Conservation (phyloP, 768 basidiomycete genomes). For the Suillus subaureus region DNA sequence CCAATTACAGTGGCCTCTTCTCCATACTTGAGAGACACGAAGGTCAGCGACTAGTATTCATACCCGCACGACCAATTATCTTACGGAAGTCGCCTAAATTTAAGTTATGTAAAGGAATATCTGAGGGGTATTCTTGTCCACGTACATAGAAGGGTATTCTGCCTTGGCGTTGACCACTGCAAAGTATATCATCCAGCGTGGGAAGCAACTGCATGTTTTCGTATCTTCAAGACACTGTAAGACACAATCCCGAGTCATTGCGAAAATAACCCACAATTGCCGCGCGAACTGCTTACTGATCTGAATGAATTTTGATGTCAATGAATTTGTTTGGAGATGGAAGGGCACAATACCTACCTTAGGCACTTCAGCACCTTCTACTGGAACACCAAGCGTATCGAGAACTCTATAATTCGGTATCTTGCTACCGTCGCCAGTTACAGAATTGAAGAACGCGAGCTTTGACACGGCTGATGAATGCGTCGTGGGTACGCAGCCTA, state of each 20-base stretch:
- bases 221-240: slow-evolving; percentile 46
- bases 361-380: slow-evolving; percentile 75
- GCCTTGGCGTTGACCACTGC: slow-evolving; percentile 92
- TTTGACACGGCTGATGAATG: slow-evolving; percentile 66
- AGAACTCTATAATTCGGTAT: slow-evolving; percentile 89
- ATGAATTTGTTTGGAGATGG: background rate
- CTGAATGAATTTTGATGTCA: slow-evolving; percentile 36
- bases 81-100: slow-evolving; percentile 76
- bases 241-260: slow-evolving; percentile 2
- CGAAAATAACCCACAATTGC: slow-evolving; percentile 47
- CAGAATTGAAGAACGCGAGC: slow-evolving; percentile 80
- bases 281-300: slow-evolving; percentile 69
- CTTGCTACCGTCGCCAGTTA: slow-evolving; percentile 56
- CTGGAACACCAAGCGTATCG: slow-evolving; percentile 73
- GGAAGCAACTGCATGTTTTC: slow-evolving; percentile 81
- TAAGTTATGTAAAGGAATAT: background rate
- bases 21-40: slow-evolving; percentile 56
- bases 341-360: slow-evolving; percentile 51
- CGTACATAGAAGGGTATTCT: slow-evolving; percentile 89
- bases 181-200: slow-evolving; percentile 82
- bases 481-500: slow-evolving; percentile 42
- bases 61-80: slow-evolving; percentile 30
- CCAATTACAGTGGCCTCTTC: slow-evolving; percentile 92
- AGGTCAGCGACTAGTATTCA: slow-evolving; percentile 9
- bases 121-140: slow-evolving; percentile 14